Evolutionary conservation across 805 yeast species (phyloP).

Genomic region (Spathaspora girioi): DNA sequence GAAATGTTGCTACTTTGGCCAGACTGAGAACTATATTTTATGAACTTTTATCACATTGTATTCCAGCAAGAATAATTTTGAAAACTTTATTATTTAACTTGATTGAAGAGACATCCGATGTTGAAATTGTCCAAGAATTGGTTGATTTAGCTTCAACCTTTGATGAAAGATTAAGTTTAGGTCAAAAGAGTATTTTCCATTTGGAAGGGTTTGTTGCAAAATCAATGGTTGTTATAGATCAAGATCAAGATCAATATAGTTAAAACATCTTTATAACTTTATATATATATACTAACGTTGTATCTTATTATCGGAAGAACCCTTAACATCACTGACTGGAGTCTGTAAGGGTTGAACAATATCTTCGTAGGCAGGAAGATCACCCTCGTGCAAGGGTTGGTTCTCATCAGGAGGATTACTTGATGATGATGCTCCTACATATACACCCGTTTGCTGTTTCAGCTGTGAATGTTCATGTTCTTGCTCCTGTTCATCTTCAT

Average conservation of each 20-base stretch:
- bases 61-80: slow-evolving; percentile 80
- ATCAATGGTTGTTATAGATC: slow-evolving; percentile 73
- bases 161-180: slow-evolving; percentile 85
- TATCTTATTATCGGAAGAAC: slow-evolving; percentile 27
- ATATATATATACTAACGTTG: slow-evolving; percentile 16
- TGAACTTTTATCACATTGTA: slow-evolving; percentile 88
- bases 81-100: slow-evolving; percentile 52
- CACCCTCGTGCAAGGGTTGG: not conserved
- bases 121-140: slow-evolving; percentile 38
- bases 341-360: slow-evolving; percentile 11
- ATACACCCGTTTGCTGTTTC: not conserved
- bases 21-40: slow-evolving; percentile 68
- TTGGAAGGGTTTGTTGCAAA: slow-evolving; percentile 91
- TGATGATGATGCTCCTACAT: not conserved
- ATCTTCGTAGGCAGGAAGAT: slow-evolving; percentile 16
- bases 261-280: not conserved
- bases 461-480: not conserved
- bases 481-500: not conserved
- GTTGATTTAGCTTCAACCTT: slow-evolving; percentile 60
- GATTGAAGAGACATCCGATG: slow-evolving; percentile 20
- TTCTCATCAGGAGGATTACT: not conserved
- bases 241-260: slow-evolving; percentile 45
- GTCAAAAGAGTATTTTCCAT: slow-evolving; percentile 88
- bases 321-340: slow-evolving; percentile 8
- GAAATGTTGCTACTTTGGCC: slow-evolving; percentile 59